phyloP scores from a whole-genome alignment of 164 flowering plant species.

The Annona cherimola region DNA sequence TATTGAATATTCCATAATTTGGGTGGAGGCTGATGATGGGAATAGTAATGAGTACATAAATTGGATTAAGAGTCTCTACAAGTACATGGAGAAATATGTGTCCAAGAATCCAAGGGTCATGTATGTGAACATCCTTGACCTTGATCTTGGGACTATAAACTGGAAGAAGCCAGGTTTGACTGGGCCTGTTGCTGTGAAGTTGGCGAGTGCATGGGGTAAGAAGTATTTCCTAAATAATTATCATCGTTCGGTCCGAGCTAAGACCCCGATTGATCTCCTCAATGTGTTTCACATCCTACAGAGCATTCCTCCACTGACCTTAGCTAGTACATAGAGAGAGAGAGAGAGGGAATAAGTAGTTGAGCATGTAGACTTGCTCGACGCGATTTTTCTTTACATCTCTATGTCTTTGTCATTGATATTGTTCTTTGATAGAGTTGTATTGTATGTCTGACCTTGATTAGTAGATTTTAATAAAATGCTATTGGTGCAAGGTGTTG shows the following conservation, averaged over 20 bases:
- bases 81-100: conserved; percentile 10
- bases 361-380: too few species aligned
- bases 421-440: too few species aligned
- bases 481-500: too few species aligned
- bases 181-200: background rate
- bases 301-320: conserved; percentile 15
- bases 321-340: too few species aligned
- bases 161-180: conserved; percentile 1
- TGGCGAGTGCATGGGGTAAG: conserved; percentile 8
- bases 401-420: too few species aligned
- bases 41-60: background rate
- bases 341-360: too few species aligned
- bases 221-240: conserved; percentile 11
- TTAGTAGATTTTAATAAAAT: too few species aligned
- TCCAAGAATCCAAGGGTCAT: conserved; percentile 10
- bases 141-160: conserved; percentile 7
- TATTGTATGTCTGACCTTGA: too few species aligned
- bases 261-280: conserved; percentile 10
- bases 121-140: conserved; percentile 10
- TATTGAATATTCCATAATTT: conserved; percentile 8
- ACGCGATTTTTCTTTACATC: too few species aligned
- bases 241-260: conserved; percentile 6
- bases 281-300: conserved; percentile 9
- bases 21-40: conserved; percentile 7
- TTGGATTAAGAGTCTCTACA: conserved; percentile 6